phyloP scores from a whole-genome alignment of 768 basidiomycete species.

The Trametes meyenii region DNA sequence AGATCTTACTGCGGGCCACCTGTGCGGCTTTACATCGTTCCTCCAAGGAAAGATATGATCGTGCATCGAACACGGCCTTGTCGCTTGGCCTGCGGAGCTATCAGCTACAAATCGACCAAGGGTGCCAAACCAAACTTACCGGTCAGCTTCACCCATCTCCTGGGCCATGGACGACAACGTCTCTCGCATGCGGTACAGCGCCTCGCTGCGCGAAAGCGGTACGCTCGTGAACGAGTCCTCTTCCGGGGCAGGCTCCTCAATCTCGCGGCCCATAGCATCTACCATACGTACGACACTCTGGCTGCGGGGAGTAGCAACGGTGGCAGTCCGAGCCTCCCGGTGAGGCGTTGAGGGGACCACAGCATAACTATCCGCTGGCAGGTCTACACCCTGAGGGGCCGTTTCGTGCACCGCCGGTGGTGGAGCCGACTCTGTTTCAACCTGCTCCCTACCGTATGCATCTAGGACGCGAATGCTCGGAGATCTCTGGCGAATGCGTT shows the following conservation, averaged over 20 bases:
- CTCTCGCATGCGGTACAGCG: slow-evolving; percentile 58
- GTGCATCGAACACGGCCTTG: slow-evolving; percentile 44
- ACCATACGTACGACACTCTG: slow-evolving; percentile 58
- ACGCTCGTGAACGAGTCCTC: slow-evolving; percentile 25
- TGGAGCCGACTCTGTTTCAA: slow-evolving; percentile 2
- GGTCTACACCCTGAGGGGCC: background rate
- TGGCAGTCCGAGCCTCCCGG: slow-evolving; percentile 8
- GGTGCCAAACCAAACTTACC: slow-evolving; percentile 39
- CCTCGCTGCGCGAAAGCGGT: slow-evolving; percentile 48
- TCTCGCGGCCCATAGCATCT: slow-evolving; percentile 70
- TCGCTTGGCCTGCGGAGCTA: slow-evolving; percentile 40
- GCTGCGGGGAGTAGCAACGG: slow-evolving; percentile 32
- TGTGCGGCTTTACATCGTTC: slow-evolving; percentile 56
- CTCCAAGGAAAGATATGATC: slow-evolving; percentile 50
- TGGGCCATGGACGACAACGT: slow-evolving; percentile 60
- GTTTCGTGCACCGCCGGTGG: background rate
- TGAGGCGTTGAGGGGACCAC: slow-evolving; percentile 9
- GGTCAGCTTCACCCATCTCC: slow-evolving; percentile 59
- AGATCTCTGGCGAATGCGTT: slow-evolving; percentile 47
- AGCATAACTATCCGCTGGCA: background rate
- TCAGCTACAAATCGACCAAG: background rate
- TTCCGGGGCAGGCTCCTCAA: slow-evolving; percentile 37
- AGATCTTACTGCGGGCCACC: slow-evolving; percentile 49
- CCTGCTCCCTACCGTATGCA: slow-evolving; percentile 60
- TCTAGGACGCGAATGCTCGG: slow-evolving; percentile 66